Base-by-base conservation (phyloP, 2,329 filamentous ascomycete genomes). In the Aotearoamyces nothofagi region DNA sequence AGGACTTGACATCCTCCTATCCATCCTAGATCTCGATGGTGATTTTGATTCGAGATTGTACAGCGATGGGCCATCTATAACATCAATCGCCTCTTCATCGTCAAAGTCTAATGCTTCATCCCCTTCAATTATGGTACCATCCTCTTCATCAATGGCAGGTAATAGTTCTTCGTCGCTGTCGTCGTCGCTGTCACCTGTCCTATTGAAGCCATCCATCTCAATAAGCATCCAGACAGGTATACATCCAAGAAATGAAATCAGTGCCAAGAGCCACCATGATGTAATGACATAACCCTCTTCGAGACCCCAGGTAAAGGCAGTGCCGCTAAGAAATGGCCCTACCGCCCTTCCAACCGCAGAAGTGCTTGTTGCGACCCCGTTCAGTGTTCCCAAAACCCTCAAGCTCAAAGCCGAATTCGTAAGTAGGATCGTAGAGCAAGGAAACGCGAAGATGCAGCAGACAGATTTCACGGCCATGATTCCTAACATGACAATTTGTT, bases 341-440 rank as follows among this genome's bases (percentile, higher is more conserved):
- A 66, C 45, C 1, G 83, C 86, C 27, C 86, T 62, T 2, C 86
- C 87, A 4, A 94, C 52, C 1, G 81, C 84, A 38, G 75, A 78
- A 17, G 86, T 71, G 32, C 77, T 79, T 0, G 86, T 93, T 0
- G 83, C 86, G 36, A 93, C 73, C 3, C 87, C 90, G 45, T 96
- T 96, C 31, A 96, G 57, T 0, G 86, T 94, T 1, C 84, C 86
- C 4, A 96, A 65, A 7, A 92, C 69, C 24, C 66, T 60, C 10
- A 93, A 57, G 31, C 77, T 84, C 1, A 63, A 55, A 4, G 83
- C 83, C 7, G 77, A 82, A 54, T 94, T 94, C 15, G 86, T 94
- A 20, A 96, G 66, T 26, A 96, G 61, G 41, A 96, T 94, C 5
- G 82, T 92, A 15, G 69, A 77, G 44, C 81, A 90, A 0, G 90